Evolutionary conservation across 2,329 filamentous ascomycete species (phyloP), one percentile per base, ranked within the genome.

Genomic region (Metarhizium anisopliae): DNA sequence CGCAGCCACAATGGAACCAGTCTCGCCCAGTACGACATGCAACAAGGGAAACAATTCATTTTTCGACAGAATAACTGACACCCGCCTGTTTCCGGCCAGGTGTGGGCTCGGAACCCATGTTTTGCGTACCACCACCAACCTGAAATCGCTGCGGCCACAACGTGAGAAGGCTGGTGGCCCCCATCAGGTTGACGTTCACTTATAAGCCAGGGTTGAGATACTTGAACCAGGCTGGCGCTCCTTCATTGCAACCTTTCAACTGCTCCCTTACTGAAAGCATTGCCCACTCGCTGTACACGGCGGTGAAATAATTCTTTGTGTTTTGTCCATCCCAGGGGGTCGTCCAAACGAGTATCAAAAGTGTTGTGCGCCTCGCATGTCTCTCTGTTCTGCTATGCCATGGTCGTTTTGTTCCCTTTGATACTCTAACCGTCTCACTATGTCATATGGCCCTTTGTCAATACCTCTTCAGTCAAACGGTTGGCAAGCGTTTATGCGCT

Each of bases 161-260:
- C 47, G 25, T 43, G 40, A 55, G 51, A 40, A 30, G 30, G 25
- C 25, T 25, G 25, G 25, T 25, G 38, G 45, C 40, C 18, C 55
- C 53, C 45, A 56, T 35, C 47, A 52, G 38, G 52, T 50, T 52
- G 25, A 35, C 54, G 43, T 50, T 38, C 49, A 30, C 30, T 43
- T 50, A 42, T 43, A 35, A 49, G 14, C 52, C 30, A 30, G 32
- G 11, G 14, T 42, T 4, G 45, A 50, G 7, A 30, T 49, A 18
- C 45, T 36, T 49, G 20, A 30, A 30, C 43, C 18, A 47, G 25
- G 20, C n/a, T 47, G n/a, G n/a, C 13, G 43, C 43, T 47, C 43
- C n/a, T 25, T 25, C 18, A 47, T 47, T 25, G 43, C 43, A 8
- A 47, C 43, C 43, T 7, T 10, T 43, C 13, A 6, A 16, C 25